A percentile compares a stretch with the other conserved stretches of the same genome.
Conservation (phyloP, 1,284 basidiomycete genomes). For the Pseudozyma tsukubaensis region DNA sequence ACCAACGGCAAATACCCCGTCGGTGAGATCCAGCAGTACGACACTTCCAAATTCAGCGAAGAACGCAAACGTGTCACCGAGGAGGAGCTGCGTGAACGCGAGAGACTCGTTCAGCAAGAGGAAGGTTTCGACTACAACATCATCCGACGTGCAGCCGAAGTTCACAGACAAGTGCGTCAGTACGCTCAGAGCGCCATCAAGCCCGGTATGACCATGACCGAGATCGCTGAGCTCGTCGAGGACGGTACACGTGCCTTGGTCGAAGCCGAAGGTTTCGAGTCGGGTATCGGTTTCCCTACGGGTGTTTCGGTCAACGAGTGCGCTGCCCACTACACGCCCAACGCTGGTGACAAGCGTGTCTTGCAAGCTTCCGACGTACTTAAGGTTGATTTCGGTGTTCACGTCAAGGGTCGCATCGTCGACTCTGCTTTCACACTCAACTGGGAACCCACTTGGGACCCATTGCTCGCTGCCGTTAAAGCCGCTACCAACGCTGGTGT, state of each 20-base stretch:
- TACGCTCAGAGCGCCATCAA: conserved; percentile 85
- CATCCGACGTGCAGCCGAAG: conserved; percentile 91
- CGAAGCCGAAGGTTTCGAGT: conserved; percentile 83
- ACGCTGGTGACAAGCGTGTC: conserved; percentile 91
- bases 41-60: conserved; percentile 72
- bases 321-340: conserved; percentile 97
- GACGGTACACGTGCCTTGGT: conserved; percentile 80
- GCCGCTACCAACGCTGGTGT: conserved; percentile 93
- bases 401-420: conserved; percentile 91
- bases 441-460: conserved; percentile 90
- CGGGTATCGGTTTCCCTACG: conserved; percentile 94
- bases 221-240: conserved; percentile 94
- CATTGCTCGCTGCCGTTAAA: conserved; percentile 87
- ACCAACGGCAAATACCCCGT: conserved; percentile 86
- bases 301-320: conserved; percentile 93
- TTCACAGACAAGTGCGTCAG: conserved; percentile 86
- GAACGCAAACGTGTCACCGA: conserved; percentile 82
- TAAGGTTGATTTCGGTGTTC: conserved; percentile 97
- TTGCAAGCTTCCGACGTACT: conserved; percentile 86
- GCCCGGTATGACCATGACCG: conserved; percentile 93
- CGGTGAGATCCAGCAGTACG: conserved; percentile 91
- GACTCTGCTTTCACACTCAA: conserved; percentile 95
- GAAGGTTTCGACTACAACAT: conserved; percentile 78
- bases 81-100: conserved; percentile 87
- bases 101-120: conserved; percentile 72